Base-by-base conservation (phyloP, 345 rosid species). In the Pugionium cornutum region DNA sequence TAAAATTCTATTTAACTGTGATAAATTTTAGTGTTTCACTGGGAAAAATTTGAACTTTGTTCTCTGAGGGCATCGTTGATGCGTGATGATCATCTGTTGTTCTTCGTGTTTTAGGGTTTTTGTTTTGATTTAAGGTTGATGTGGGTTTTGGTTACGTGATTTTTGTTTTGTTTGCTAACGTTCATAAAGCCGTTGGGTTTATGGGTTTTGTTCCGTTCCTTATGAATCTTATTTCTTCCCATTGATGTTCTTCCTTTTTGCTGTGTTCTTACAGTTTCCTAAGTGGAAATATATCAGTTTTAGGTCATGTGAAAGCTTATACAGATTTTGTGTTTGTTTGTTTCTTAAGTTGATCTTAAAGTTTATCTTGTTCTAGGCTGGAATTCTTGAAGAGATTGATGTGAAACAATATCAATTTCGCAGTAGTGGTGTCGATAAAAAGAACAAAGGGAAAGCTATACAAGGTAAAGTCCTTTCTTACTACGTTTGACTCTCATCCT, bases 391-490 rank as follows among this genome's bases (percentile, higher is more conserved):
- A 81, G 83, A 86, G 46, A 86, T 89, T 75, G 84, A 84, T 71
- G 69, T 84, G 39, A 89, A 89, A 11, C 54, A 77, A 6, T 81
- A 85, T 70, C 92, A 82, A 30, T 86, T 77, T 62, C 48, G 62
- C 39, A 77, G 47, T 46, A 50, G 36, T 32, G 59, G 6, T 26
- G 58, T 53, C 46, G 78, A 77, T 67, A 37, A 53, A 49, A 76
- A 62, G 67, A 72, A 79, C 66, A 84, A 89, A 82, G 91, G 92
- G 77, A 92, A 89, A 62, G 80, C 81, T 27, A 37, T 81, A 37
- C 62, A 80, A 41, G 66, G 45, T 59, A 58, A 64, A 18, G 63
- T 70, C 63, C 73, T 58, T 4, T 45, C 34, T 32, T 2, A 32
- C 34, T 2, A 32, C 34, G 4, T 2, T 32, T 32, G 4, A 32